These are phyloP conservation scores for Entomortierella beljakovae DNA, from an alignment of 192 early-diverging fungal species.

Conservation along the genomic window DNA sequence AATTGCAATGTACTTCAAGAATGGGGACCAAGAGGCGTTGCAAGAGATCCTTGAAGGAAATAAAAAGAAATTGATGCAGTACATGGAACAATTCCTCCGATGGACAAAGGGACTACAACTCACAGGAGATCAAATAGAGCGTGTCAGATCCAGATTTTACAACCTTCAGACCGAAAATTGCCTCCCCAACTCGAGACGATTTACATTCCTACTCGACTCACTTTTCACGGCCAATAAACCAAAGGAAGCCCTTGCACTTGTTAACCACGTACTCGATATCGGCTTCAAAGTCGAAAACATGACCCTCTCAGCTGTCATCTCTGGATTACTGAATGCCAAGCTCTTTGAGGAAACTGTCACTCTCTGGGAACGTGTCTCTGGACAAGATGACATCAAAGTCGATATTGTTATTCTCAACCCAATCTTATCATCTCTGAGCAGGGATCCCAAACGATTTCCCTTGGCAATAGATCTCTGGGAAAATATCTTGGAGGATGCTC, in stretches of 20 bases:
- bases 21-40: conserved; percentile 5
- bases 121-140: conserved; percentile 7
- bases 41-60: conserved; percentile 5
- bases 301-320: conserved; percentile 23
- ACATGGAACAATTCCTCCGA: conserved; percentile 26
- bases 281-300: conserved; percentile 18
- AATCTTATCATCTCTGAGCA: conserved; percentile 25
- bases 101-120: conserved; percentile 44
- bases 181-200: conserved; percentile 24
- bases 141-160: conserved; percentile 9
- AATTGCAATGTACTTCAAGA: conserved; percentile 42
- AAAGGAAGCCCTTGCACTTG: conserved; percentile 14
- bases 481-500: conserved; percentile 1
- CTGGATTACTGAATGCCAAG: conserved; percentile 21
- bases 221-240: conserved; percentile 5
- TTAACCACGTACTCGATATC: conserved; percentile 40
- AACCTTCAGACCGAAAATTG: conserved; percentile 8
- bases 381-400: neutral
- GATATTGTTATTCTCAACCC: conserved; percentile 13
- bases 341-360: conserved; percentile 14
- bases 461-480: conserved; percentile 20
- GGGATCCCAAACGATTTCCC: conserved; percentile 10
- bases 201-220: conserved; percentile 14
- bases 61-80: neutral
- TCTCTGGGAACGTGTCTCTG: conserved; percentile 10